These are phyloP conservation scores for Straminergon stramineum DNA, from an alignment of 225 moss, liverwort and hornwort genomes.

Conservation along the genomic window DNA sequence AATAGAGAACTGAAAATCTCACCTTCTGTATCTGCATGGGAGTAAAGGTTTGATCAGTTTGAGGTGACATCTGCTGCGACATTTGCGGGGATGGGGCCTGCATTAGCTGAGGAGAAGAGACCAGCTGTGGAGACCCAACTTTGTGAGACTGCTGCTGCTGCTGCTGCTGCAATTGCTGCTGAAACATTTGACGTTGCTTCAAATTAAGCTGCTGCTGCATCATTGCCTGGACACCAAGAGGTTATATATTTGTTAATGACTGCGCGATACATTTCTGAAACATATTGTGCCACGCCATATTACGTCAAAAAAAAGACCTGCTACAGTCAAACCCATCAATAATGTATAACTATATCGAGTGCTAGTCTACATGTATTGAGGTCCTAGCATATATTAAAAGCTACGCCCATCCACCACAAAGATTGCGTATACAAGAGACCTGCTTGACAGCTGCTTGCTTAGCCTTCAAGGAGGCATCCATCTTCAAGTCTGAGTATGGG, in stretches of 20 bases:
- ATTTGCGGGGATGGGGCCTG: slow-evolving; percentile 89
- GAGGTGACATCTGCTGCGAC: slow-evolving; percentile 86
- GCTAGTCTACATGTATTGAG: background rate
- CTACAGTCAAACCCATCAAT: background rate
- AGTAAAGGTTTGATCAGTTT: slow-evolving; percentile 69
- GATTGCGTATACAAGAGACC: background rate
- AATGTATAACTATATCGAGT: background rate
- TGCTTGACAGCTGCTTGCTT: slow-evolving; percentile 63
- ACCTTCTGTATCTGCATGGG: slow-evolving; percentile 72
- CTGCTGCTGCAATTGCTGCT: slow-evolving; percentile 56
- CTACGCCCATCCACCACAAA: background rate
- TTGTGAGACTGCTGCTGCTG: slow-evolving; percentile 68
- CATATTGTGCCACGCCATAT: background rate
- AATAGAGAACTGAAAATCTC: background rate
- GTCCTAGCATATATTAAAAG: background rate
- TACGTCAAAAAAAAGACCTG: background rate
- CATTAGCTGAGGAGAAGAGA: slow-evolving; percentile 84
- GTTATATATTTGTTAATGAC: background rate
- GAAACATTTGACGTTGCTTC: slow-evolving; percentile 35
- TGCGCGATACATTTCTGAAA: background rate
- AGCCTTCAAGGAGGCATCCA: slow-evolving; percentile 43
- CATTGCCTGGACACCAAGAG: slow-evolving; percentile 30
- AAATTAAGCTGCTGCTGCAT: slow-evolving; percentile 37
- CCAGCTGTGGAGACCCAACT: slow-evolving; percentile 73
- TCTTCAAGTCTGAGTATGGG: slow-evolving; percentile 44